Evolutionary conservation across 768 basidiomycete genomes (phyloP).

Genomic region (Zangia roseola): DNA sequence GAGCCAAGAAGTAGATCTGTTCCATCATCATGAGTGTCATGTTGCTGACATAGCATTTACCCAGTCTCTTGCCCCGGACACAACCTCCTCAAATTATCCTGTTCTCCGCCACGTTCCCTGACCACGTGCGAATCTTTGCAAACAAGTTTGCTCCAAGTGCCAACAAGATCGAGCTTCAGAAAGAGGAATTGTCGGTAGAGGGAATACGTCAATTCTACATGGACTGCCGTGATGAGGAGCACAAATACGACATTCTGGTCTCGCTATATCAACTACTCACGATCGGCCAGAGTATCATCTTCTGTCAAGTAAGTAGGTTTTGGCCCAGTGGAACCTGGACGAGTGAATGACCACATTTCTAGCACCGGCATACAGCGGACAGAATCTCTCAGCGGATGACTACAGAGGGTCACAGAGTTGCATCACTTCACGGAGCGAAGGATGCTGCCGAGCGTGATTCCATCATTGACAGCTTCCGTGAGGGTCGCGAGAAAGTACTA

Average conservation of each 20-base stretch:
- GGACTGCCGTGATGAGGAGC: slow-evolving; percentile 88
- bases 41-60: slow-evolving; percentile 10
- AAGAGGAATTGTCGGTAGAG: slow-evolving; percentile 90
- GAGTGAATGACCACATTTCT: not conserved
- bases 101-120: slow-evolving; percentile 98
- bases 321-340: not conserved
- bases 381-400: slow-evolving; percentile 88
- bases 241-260: slow-evolving; percentile 95
- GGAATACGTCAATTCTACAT: slow-evolving; percentile 97
- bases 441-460: slow-evolving; percentile 86
- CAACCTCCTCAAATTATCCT: slow-evolving; percentile 81
- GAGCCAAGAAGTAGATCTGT: slow-evolving; percentile 82
- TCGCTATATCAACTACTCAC: slow-evolving; percentile 87
- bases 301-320: slow-evolving; percentile 71
- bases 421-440: slow-evolving; percentile 93
- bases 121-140: slow-evolving; percentile 89
- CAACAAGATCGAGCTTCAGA: slow-evolving; percentile 95
- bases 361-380: slow-evolving; percentile 93
- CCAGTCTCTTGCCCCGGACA: slow-evolving; percentile 56
- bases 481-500: slow-evolving; percentile 94
- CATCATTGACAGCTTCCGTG: slow-evolving; percentile 92
- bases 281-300: slow-evolving; percentile 98
- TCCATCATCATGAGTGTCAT: not conserved
- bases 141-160: slow-evolving; percentile 89
- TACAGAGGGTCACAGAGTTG: slow-evolving; percentile 92